phyloP scores from a whole-genome alignment of 768 basidiomycete genomes.

The Suillus alpinus region DNA sequence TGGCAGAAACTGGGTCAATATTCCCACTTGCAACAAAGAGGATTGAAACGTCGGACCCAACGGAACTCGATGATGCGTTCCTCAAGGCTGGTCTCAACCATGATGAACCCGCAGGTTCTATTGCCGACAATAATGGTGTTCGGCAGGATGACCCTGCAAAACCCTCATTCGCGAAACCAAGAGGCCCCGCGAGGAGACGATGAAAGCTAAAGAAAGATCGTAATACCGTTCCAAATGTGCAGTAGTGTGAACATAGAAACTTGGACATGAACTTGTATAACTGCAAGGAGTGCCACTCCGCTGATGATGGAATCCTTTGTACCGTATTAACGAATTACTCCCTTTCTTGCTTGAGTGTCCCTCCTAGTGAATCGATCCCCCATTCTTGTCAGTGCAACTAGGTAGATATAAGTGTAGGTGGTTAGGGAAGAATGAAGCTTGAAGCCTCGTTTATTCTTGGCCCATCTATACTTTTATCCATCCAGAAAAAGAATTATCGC shows the following conservation, averaged over 20 bases:
- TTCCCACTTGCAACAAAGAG: constrained; percentile 51
- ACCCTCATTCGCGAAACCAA: constrained; percentile 66
- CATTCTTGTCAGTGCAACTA: no score
- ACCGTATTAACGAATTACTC: no score
- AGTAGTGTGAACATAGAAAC: neutral
- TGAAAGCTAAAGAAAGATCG: constrained; percentile 12
- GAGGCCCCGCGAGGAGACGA: constrained; percentile 60
- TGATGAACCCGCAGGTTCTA: constrained; percentile 6
- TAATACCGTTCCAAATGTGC: neutral
- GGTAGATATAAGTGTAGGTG: neutral
- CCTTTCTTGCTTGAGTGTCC: no score
- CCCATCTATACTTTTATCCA: neutral
- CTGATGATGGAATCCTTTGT: no score
- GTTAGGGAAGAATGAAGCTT: neutral
- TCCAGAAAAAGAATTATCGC: neutral
- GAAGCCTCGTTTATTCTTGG: neutral
- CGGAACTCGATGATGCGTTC: constrained; percentile 64
- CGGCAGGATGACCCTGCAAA: constrained; percentile 21
- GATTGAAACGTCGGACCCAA: constrained; percentile 81
- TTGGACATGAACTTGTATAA: neutral
- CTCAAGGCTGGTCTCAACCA: constrained; percentile 58
- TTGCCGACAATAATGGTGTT: constrained; percentile 10
- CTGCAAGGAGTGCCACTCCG: no score
- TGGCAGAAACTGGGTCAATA: constrained; percentile 40
- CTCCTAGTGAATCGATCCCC: no score